These are phyloP conservation scores for Melampsora abietis-canadensis DNA, from an alignment of 1,284 basidiomycete species.

Conservation along the genomic window DNA sequence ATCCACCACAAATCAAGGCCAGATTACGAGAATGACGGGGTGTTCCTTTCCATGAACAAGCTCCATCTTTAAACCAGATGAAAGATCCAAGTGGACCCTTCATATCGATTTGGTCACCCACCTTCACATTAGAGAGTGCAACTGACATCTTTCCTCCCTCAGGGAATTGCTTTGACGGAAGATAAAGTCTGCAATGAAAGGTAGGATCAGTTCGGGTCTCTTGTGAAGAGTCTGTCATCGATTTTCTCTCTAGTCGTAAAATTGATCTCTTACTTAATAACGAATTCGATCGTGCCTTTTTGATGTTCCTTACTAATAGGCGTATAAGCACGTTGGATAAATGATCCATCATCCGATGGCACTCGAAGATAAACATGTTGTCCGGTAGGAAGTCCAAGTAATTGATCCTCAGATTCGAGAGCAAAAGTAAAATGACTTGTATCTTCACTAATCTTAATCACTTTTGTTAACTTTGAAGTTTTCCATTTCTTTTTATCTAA, in stretches of 20 bases:
- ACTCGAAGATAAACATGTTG: constrained; percentile 64
- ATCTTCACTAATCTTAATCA: constrained; percentile 59
- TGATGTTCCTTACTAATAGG: constrained; percentile 59
- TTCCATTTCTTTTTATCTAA: constrained; percentile 62
- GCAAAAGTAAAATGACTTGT: constrained; percentile 61
- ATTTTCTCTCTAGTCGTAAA: too few species aligned
- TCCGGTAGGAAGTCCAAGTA: constrained; percentile 63
- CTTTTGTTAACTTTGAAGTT: constrained; percentile 56
- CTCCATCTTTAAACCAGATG: constrained; percentile 59
- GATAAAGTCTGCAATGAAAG: constrained; percentile 60
- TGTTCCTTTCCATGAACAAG: constrained; percentile 56
- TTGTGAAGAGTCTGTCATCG: neutral
- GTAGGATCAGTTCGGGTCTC: neutral
- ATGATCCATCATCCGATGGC: constrained; percentile 56
- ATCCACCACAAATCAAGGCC: constrained; percentile 64
- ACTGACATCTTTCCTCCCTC: constrained; percentile 63
- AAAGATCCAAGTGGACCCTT: constrained; percentile 67
- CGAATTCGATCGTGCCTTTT: constrained; percentile 58
- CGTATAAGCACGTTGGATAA: constrained; percentile 65
- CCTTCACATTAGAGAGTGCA: constrained; percentile 58
- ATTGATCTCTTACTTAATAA: constrained; percentile 30
- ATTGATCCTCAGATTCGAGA: constrained; percentile 57
- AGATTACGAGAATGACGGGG: constrained; percentile 57
- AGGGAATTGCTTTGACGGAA: constrained; percentile 56
- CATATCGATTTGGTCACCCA: constrained; percentile 62